These are phyloP conservation scores for Trichophyton rubrum DNA, from an alignment of 2,329 filamentous ascomycete genomes.

Conservation along the genomic window DNA sequence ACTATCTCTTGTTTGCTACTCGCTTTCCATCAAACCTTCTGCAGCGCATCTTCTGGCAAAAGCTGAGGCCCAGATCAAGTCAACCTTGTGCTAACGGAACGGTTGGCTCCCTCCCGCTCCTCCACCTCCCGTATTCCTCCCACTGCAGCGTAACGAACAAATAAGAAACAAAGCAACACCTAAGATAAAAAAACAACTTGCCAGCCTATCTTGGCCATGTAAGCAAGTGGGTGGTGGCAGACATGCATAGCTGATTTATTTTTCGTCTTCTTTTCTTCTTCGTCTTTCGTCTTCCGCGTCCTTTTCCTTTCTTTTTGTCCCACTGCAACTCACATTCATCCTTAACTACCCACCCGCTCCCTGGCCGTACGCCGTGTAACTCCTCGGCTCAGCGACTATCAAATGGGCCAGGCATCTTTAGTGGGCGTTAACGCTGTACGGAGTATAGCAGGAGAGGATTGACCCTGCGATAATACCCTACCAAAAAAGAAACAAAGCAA, in stretches of 20 bases:
- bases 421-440: background rate
- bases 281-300: background rate
- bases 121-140: background rate
- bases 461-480: background rate
- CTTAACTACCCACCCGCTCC: background rate
- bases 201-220: background rate
- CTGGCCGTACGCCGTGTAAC: background rate
- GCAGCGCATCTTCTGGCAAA: background rate
- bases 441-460: background rate
- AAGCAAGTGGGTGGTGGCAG: background rate
- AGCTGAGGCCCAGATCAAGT: background rate
- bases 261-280: background rate
- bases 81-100: constrained; percentile 1
- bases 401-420: background rate
- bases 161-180: background rate
- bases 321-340: background rate
- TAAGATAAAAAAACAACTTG: background rate
- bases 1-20: background rate
- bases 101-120: background rate
- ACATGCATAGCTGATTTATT: background rate
- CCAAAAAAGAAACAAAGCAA: background rate
- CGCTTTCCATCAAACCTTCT: background rate
- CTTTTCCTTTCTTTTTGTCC: no score
- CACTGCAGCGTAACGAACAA: background rate
- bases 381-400: background rate